phyloP scores from a whole-genome alignment of 78 protist genomes.

The Dictyostelium brefeldianum region DNA sequence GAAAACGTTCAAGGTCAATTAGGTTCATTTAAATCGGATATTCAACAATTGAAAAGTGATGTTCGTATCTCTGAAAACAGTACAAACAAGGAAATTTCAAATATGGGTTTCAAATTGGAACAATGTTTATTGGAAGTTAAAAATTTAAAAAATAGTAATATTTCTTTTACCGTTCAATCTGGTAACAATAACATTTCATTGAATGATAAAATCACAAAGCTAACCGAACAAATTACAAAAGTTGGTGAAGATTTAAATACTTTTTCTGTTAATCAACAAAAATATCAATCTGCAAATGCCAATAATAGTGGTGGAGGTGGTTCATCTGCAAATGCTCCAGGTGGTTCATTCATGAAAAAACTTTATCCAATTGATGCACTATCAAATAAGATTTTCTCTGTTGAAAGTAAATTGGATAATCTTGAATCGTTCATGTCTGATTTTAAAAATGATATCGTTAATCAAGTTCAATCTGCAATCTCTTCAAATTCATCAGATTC shows the following conservation, averaged over 20 bases:
- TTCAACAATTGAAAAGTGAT: background rate
- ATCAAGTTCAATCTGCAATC: conserved; percentile 9
- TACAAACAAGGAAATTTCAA: background rate
- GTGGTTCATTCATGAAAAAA: conserved; percentile 64
- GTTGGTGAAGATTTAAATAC: background rate
- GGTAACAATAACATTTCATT: background rate
- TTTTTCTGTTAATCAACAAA: background rate
- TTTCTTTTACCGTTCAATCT: background rate
- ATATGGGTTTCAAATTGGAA: background rate
- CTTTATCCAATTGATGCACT: conserved; percentile 64
- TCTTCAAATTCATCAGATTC: background rate
- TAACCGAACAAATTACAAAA: background rate
- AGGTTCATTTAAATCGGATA: background rate
- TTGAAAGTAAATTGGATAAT: conserved; percentile 48
- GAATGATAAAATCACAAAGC: background rate
- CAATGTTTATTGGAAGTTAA: background rate
- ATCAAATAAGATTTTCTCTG: conserved; percentile 42
- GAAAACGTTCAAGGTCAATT: conserved; percentile 6
- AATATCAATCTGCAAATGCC: background rate
- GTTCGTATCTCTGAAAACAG: background rate
- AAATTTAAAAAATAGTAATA: background rate
- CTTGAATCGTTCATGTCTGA: conserved; percentile 14
- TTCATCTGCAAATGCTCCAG: background rate
- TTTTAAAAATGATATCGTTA: conserved; percentile 19
- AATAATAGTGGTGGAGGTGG: background rate